phyloP scores from a whole-genome alignment of 169 alveolate genomes.

The Fabrea salina region DNA sequence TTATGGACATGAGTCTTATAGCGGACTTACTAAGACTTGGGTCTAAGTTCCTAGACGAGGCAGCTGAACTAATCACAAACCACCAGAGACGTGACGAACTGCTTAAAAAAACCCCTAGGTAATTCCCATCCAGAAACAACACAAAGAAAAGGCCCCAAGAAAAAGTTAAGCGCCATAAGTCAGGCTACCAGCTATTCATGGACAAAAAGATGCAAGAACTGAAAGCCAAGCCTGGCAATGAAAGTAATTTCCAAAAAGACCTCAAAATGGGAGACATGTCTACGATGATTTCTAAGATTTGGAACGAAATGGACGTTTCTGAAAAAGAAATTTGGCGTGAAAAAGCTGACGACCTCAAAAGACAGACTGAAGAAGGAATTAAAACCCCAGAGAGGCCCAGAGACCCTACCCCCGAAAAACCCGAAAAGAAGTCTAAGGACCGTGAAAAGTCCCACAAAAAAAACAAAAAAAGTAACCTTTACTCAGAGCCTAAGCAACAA shows the following conservation, averaged over 20 bases:
- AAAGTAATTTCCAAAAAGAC: not conserved
- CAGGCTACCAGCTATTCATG: not conserved
- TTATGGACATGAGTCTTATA: not conserved
- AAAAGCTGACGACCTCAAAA: slow-evolving; percentile 3
- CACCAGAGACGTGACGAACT: not conserved
- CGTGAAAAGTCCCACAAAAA: too few species aligned
- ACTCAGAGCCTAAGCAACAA: too few species aligned
- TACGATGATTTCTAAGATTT: not conserved
- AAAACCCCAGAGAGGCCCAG: not conserved
- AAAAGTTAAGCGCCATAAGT: not conserved
- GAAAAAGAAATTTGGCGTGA: not conserved
- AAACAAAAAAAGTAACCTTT: too few species aligned
- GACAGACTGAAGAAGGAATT: not conserved
- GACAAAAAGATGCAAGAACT: not conserved
- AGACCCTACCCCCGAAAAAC: too few species aligned
- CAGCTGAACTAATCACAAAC: not conserved
- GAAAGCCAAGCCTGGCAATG: not conserved
- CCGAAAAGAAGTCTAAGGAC: too few species aligned
- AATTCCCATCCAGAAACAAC: too few species aligned
- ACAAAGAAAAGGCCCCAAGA: not conserved
- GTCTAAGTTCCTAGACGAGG: not conserved
- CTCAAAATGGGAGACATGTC: not conserved
- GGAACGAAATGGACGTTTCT: not conserved
- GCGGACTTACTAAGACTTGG: not conserved
- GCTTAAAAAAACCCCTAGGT: too few species aligned